These are phyloP conservation scores for Metarhizium robertsii DNA, from an alignment of 2,329 filamentous ascomycete genomes.

Conservation along the genomic window DNA sequence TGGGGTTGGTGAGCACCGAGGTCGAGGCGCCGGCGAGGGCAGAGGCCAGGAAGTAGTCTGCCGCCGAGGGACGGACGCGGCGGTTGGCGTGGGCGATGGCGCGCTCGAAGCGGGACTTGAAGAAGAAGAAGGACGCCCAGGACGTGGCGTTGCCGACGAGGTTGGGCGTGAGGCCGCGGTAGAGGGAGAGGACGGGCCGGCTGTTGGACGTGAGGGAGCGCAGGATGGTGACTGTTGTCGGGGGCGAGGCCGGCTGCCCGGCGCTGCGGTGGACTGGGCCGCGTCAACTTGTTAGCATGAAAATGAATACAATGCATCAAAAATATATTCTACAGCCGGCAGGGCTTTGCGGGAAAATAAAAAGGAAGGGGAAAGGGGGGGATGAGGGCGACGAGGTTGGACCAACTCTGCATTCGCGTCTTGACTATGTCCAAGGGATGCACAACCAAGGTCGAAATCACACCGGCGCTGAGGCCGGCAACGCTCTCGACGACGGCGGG, in stretches of 20 bases:
- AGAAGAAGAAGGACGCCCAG: slow-evolving; percentile 90
- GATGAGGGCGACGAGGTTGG: background rate
- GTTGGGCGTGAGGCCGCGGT: slow-evolving; percentile 84
- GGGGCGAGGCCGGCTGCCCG: slow-evolving; percentile 22
- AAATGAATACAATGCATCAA: background rate
- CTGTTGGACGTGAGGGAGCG: slow-evolving; percentile 39
- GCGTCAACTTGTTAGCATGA: background rate
- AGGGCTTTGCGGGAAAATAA: too few relatives aligned
- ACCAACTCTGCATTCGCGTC: slow-evolving; percentile 80
- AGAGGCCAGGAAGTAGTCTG: slow-evolving; percentile 75
- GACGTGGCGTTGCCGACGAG: slow-evolving; percentile 81
- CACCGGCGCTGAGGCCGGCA: slow-evolving; percentile 82
- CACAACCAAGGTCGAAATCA: slow-evolving; percentile 75
- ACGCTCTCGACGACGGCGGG: slow-evolving; percentile 77
- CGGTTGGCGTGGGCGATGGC: slow-evolving; percentile 24
- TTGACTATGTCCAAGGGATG: slow-evolving; percentile 96
- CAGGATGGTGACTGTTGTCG: slow-evolving; percentile 43
- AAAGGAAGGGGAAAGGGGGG: too few relatives aligned
- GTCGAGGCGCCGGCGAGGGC: slow-evolving; percentile 63
- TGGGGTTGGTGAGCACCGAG: slow-evolving; percentile 79
- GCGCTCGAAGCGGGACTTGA: slow-evolving; percentile 49
- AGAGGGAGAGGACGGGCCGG: slow-evolving; percentile 57
- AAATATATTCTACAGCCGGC: too few relatives aligned
- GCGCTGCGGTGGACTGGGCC: slow-evolving; percentile 40
- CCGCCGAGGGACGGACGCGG: slow-evolving; percentile 28